Conservation (phyloP, 768 basidiomycete species). For the Butyriboletus loyo region DNA sequence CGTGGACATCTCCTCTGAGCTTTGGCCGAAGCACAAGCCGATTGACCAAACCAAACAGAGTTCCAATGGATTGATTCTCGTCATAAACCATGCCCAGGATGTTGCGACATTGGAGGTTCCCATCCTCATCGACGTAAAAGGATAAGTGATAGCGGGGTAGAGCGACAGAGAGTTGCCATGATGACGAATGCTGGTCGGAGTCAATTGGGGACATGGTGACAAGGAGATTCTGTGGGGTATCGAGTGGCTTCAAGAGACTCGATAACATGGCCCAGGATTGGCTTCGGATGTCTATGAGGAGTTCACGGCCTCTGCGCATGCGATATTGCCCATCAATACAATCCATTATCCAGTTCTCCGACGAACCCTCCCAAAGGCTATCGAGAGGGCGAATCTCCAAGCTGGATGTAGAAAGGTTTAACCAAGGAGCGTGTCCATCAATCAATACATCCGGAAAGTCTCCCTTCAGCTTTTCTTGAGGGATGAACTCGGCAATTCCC, state of each 20-base stretch:
- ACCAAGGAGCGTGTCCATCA: constrained; percentile 27
- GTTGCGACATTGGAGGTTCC: constrained; percentile 39
- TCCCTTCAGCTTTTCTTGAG: constrained; percentile 15
- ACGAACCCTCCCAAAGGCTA: constrained; percentile 22
- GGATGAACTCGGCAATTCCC: constrained; percentile 22
- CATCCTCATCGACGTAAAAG: constrained; percentile 36
- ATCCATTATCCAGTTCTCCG: constrained; percentile 27
- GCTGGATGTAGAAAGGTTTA: constrained; percentile 20
- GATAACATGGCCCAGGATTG: constrained; percentile 28
- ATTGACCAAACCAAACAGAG: constrained; percentile 42
- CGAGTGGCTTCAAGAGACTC: constrained; percentile 22
- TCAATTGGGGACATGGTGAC: constrained; percentile 7
- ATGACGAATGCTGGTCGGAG: neutral
- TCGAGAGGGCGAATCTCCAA: constrained; percentile 30
- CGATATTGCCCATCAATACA: constrained; percentile 7
- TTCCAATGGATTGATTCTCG: constrained; percentile 38
- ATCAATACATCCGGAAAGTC: constrained; percentile 29
- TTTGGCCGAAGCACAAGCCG: constrained; percentile 39
- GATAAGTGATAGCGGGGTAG: constrained; percentile 42
- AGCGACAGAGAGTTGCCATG: constrained; percentile 22
- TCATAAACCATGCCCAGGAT: constrained; percentile 44
- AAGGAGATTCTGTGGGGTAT: constrained; percentile 20
- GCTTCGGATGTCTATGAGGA: constrained; percentile 29
- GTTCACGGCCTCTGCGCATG: constrained; percentile 3
- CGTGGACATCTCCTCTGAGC: neutral